Conservation (phyloP, 176 grass and related monocot genomes). For the Oryza coarctata region DNA sequence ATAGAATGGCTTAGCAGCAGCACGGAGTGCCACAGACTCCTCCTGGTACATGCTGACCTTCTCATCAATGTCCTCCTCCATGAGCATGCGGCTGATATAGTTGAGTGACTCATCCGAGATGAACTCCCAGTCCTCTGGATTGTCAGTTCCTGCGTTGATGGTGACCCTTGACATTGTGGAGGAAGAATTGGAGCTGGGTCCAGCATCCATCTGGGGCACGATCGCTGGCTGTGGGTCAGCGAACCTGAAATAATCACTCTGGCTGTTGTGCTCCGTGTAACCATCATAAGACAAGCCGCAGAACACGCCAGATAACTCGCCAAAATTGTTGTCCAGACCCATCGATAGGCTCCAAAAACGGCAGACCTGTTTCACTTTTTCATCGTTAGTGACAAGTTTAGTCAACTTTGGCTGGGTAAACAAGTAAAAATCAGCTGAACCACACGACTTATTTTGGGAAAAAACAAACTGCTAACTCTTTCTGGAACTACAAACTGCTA, state of each 20-base stretch:
- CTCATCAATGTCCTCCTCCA: slow-evolving; percentile 99
- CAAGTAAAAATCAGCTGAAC: background rate
- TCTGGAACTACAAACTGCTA: background rate
- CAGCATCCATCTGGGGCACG: slow-evolving; percentile 27
- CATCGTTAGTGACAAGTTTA: slow-evolving; percentile 24
- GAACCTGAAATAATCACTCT: slow-evolving; percentile 51
- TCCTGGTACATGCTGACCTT: slow-evolving; percentile 85
- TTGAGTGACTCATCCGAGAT: slow-evolving; percentile 87
- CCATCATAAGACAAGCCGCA: slow-evolving; percentile 53
- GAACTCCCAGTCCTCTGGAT: slow-evolving; percentile 83
- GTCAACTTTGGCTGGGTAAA: background rate
- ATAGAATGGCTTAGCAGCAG: slow-evolving; percentile 81
- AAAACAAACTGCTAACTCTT: background rate
- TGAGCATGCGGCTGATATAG: slow-evolving; percentile 89
- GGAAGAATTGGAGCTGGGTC: background rate
- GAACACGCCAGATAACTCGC: slow-evolving; percentile 57
- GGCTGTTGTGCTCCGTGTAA: slow-evolving; percentile 23
- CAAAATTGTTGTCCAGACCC: slow-evolving; percentile 51
- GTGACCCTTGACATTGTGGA: slow-evolving; percentile 15
- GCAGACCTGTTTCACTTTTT: slow-evolving; percentile 24
- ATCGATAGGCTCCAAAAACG: slow-evolving; percentile 15
- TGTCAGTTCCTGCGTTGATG: slow-evolving; percentile 46
- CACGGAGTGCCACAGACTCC: slow-evolving; percentile 59
- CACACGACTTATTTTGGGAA: background rate
- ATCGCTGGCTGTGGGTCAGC: background rate